Base-by-base conservation (phyloP, 345 rosid species). In the Heritiera littoralis region DNA sequence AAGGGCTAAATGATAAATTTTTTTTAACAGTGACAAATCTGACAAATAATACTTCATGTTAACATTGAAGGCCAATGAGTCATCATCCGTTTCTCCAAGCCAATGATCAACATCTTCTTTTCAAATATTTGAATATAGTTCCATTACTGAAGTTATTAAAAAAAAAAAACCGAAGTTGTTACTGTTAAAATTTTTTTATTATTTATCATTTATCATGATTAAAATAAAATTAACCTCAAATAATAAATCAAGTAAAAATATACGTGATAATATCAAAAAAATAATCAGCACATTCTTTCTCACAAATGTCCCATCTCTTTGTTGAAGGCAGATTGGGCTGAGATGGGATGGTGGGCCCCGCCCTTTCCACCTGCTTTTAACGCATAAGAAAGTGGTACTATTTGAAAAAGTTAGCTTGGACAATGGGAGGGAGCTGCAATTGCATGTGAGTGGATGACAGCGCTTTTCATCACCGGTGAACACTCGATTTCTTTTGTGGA, bases 401-500 rank as follows among this genome's bases (percentile, higher is more conserved):
- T 5, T 14, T 69, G 64, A 38, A 56, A 74, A n/a, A 40, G 75
- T 7, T 23, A 20, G 10, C 6, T 32, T 49, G 77, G 43, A 40
- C 41, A 49, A 14, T 12, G 32, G 5, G 56, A 49, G 32, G 5
- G 56, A 49, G 61, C 10, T 18, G 10, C 20, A 43, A 6, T 5
- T 43, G 45, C 72, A 60, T 59, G 77, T 48, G 77, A 81, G 78
- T 63, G 63, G 80, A 40, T 72, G 84, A 23, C 80, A 66, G 71
- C n/a, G 41, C 72, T 63, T 65, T 58, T 45, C 14, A n/a, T 40
- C 28, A 60, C 0, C 14, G 48, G 18, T 35, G 14, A 66, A 11
- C 32, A 4, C 10, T 32, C 10, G 2, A 10, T 2, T 55, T 18
- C 65, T 68, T 55, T 68, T 45, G 76, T 59, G 13, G 59, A 55